Conservation (phyloP, 2,329 filamentous ascomycete species). For the Pleoardoris graminearum region DNA sequence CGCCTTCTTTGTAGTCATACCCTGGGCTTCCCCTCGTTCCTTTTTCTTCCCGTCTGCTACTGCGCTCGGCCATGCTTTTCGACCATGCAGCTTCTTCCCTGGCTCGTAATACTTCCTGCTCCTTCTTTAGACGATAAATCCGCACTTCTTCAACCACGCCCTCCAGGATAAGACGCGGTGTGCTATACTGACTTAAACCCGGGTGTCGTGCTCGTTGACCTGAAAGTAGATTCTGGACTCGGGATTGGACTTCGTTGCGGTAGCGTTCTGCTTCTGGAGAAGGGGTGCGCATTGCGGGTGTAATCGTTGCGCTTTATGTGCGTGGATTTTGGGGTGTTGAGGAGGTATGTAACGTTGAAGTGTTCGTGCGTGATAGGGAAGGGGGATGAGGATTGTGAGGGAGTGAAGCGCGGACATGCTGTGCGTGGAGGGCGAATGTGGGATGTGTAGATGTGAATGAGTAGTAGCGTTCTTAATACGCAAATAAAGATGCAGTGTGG, state of each 20-base stretch:
- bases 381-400: too few relatives aligned
- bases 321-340: too few relatives aligned
- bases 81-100: constrained; percentile 6
- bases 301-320: too few relatives aligned
- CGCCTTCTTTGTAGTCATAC: neutral
- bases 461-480: too few relatives aligned
- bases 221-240: constrained; percentile 18
- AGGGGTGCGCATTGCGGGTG: constrained; percentile 4
- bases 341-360: too few relatives aligned
- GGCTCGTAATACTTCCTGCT: constrained; percentile 14
- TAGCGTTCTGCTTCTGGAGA: constrained; percentile 4
- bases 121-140: constrained; percentile 21
- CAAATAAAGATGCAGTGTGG: too few relatives aligned
- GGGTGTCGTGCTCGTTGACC: constrained; percentile 14
- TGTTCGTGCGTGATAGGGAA: too few relatives aligned
- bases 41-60: neutral
- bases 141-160: constrained; percentile 24
- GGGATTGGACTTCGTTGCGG: constrained; percentile 19
- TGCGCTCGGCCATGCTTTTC: neutral
- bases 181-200: constrained; percentile 13
- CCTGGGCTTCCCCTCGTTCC: neutral
- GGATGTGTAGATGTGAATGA: too few relatives aligned
- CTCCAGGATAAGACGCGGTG: constrained; percentile 22
- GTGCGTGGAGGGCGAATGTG: too few relatives aligned
- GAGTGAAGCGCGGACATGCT: too few relatives aligned